Base-by-base conservation (phyloP, 208 protist genomes). In the Lotmaria passim region DNA sequence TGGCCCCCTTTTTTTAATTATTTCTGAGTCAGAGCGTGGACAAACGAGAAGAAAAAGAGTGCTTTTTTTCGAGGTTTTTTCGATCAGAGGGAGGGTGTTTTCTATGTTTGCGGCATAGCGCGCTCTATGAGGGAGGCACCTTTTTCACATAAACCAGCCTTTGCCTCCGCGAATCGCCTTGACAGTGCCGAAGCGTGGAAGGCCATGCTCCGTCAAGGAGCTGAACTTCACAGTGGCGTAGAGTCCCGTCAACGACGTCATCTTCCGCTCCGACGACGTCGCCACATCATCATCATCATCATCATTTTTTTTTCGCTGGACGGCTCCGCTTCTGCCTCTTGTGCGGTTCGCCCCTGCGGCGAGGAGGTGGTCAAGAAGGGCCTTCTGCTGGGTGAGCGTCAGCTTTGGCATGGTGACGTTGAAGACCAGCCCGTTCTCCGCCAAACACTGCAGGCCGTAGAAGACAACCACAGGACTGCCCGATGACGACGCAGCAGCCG, bases 91-190 rank as follows among this genome's bases (percentile, higher is more conserved):
- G n/a, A n/a, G n/a, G n/a, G n/a, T n/a, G n/a, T n/a, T n/a, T n/a
- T n/a, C n/a, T n/a, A n/a, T n/a, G n/a, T n/a, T n/a, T n/a, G n/a
- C n/a, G n/a, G n/a, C n/a, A n/a, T n/a, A n/a, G n/a, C n/a, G n/a
- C n/a, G n/a, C n/a, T n/a, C n/a, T n/a, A n/a, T n/a, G n/a, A n/a
- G n/a, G n/a, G n/a, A n/a, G n/a, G n/a, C n/a, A 8, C 12, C 39
- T 26, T 2, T 23, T 19, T 77, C 52, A 90, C 73, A 96, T 60
- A 67, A 93, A 94, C 91, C 91, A 96, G 12, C 91, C 91, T 48
- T 93, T 94, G 0, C 89, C 87, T 3, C 91, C 91, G 17, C 91
- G 84, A 46, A 96, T 94, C 26, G 85, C 85, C 72, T 96, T 96
- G 24, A 96, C 84, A 34, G 79, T 84, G 28, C 78, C 85, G 75